Base-by-base conservation (phyloP, 1,139 yeast genomes). In the Arxiozyma bovina region DNA sequence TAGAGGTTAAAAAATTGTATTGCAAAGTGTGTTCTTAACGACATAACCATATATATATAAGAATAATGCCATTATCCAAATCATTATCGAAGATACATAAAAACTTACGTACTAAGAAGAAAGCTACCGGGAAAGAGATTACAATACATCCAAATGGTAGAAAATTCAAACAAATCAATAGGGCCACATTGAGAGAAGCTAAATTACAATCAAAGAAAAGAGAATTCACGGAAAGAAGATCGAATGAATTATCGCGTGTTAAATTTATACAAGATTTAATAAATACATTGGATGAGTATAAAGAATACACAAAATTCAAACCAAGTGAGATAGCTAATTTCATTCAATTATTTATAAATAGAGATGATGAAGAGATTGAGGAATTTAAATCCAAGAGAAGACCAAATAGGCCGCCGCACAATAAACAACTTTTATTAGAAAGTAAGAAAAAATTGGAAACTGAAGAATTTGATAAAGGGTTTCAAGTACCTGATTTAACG, bases 71-170 rank as follows among this genome's bases (percentile, higher is more conserved):
- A 21, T 73, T 85, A 54, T 85, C 85, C 34, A 90, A 88, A 65
- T 83, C 85, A 57, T 74, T 90, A 51, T 72, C 77, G 25, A 90
- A 89, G 69, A 87, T 91, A 48, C 79, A 82, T 61, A 87, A 87
- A 72, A 77, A 76, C 54, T 70, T 83, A 57, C 41, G 34, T 18
- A 42, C 21, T 4, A 42, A 21, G 42, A 34, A 42, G 21, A 82
- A 81, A 48, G 82, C 83, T 21, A 71, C 74, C 15, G 64, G 64
- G 22, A 73, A 73, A 54, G 67, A 68, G 30, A 64, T 68, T 15
- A 74, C 78, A 38, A 77, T 91, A 61, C 98, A 91, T 69, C 90
- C 95, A 45, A 85, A 85, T 65, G 96, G 97, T 8, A 79, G 97
- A 54, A 90, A 88, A 70, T 86, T 88, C 71, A 85, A 86, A 69